Evolutionary conservation across 2,329 filamentous ascomycete genomes (phyloP).

Genomic region (Arachnopeziza araneosa): DNA sequence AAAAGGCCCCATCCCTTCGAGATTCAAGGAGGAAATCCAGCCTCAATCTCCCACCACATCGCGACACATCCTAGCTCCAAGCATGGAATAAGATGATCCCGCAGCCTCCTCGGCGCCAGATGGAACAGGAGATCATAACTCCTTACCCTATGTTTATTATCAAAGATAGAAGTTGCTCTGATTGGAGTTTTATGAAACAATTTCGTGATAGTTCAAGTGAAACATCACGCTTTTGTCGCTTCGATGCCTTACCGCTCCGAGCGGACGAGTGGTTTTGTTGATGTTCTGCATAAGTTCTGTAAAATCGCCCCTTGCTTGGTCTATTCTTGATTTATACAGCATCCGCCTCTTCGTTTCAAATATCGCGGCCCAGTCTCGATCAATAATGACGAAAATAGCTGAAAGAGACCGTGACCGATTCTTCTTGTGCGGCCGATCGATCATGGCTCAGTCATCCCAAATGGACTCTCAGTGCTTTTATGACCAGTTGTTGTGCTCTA

Average conservation of each 20-base stretch:
- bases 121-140: background rate
- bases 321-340: too few species aligned
- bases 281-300: too few species aligned
- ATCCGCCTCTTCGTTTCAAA: background rate
- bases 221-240: too few species aligned
- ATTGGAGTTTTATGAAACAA: background rate
- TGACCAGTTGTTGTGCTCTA: too few species aligned
- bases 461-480: too few species aligned
- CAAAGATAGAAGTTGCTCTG: background rate
- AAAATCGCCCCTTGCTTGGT: too few species aligned
- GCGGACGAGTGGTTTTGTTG: too few species aligned
- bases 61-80: background rate
- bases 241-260: too few species aligned
- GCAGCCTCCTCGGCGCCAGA: background rate
- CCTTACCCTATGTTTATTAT: background rate
- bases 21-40: background rate
- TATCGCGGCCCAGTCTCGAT: background rate
- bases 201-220: too few species aligned
- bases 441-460: too few species aligned
- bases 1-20: background rate
- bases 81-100: background rate
- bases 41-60: background rate
- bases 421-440: too few species aligned
- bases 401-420: too few species aligned
- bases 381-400: background rate